phyloP scores from a whole-genome alignment of 768 basidiomycete species.

The Pulveroboletus frians region DNA sequence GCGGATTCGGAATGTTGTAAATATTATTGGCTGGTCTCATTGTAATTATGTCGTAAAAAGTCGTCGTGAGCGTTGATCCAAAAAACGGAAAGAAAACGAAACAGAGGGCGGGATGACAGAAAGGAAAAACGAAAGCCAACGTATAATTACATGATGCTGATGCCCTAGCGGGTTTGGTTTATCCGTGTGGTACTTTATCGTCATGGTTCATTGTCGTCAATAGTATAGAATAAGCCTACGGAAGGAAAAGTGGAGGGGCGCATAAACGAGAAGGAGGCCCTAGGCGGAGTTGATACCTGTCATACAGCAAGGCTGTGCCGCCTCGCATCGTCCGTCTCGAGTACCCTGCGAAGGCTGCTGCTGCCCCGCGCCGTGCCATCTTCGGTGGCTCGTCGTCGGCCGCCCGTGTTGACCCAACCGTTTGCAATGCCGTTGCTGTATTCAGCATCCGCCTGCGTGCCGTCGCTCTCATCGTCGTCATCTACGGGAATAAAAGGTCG shows the following conservation, averaged over 20 bases:
- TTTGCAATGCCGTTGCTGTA: slow-evolving; percentile 37
- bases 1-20: background rate
- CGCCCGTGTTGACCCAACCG: slow-evolving; percentile 55
- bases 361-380: slow-evolving; percentile 13
- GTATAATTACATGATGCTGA: slow-evolving; percentile 28
- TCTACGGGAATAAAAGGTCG: slow-evolving; percentile 41
- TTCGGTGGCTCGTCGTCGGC: slow-evolving; percentile 43
- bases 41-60: slow-evolving; percentile 26
- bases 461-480: slow-evolving; percentile 59
- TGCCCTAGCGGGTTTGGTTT: slow-evolving; percentile 12
- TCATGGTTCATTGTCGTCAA: slow-evolving; percentile 22
- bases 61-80: slow-evolving; percentile 14
- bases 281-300: slow-evolving; percentile 23
- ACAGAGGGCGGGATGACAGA: background rate
- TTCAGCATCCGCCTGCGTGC: slow-evolving; percentile 69
- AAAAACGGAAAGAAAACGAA: background rate
- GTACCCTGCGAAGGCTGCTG: slow-evolving; percentile 28
- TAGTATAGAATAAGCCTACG: slow-evolving; percentile 35
- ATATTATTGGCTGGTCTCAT: slow-evolving; percentile 20
- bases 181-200: slow-evolving; percentile 21
- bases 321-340: slow-evolving; percentile 49
- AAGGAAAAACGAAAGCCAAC: background rate
- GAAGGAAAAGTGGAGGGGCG: background rate
- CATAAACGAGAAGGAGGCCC: slow-evolving; percentile 12
- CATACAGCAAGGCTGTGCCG: slow-evolving; percentile 66